A percentile compares a stretch with the other conserved stretches of the same genome.
phyloP scores from a whole-genome alignment of 495 filamentous ascomycete genomes.

The Paragyromitra xinjiangensis region DNA sequence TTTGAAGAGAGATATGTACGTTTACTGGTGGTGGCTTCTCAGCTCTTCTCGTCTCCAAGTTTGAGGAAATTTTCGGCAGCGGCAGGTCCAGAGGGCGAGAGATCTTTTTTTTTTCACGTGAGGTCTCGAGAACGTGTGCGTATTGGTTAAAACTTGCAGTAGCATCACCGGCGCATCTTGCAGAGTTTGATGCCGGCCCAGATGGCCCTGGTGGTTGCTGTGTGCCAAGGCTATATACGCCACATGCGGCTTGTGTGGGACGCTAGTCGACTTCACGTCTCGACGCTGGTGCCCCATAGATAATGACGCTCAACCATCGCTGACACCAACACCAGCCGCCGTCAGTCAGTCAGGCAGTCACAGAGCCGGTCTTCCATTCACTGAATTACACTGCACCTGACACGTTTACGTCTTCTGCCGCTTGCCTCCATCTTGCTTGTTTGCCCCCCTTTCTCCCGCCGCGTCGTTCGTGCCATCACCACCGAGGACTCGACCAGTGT shows the following conservation, averaged over 20 bases:
- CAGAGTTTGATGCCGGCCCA: constrained; percentile 15
- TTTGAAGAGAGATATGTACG: neutral
- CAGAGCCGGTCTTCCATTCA: constrained; percentile 40
- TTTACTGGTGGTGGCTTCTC: neutral
- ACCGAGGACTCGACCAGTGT: constrained; percentile 40
- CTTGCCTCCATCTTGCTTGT: constrained; percentile 26
- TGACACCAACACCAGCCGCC: constrained; percentile 38
- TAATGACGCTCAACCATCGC: constrained; percentile 52
- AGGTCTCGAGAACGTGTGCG: constrained; percentile 16
- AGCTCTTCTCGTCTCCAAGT: constrained; percentile 9
- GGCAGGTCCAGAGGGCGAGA: neutral
- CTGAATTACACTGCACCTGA: constrained; percentile 19
- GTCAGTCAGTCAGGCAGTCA: constrained; percentile 36
- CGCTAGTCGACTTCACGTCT: constrained; percentile 53
- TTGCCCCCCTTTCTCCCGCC: constrained; percentile 45
- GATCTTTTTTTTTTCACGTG: constrained; percentile 16
- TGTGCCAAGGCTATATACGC: constrained; percentile 43
- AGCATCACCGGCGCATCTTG: constrained; percentile 22
- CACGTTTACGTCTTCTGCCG: constrained; percentile 22
- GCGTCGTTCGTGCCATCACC: constrained; percentile 44
- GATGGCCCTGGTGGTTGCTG: neutral
- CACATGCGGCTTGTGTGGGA: constrained; percentile 44
- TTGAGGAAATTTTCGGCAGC: neutral
- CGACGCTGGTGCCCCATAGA: constrained; percentile 50
- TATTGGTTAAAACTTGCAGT: constrained; percentile 35